Conservation (phyloP, 306 rosid species). For the Cucumis melo region DNA sequence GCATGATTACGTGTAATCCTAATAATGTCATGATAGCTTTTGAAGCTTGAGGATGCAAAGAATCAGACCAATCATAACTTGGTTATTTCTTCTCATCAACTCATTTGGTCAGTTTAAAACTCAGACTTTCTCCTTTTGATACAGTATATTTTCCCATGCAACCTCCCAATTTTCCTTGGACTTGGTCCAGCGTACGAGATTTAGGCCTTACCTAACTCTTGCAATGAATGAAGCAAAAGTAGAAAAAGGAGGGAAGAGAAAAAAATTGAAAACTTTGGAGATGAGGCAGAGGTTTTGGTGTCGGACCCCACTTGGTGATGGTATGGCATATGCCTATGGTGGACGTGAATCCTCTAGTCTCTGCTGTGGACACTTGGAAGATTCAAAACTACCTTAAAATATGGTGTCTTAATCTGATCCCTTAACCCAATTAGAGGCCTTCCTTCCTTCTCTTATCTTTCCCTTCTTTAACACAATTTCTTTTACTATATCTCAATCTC, state of each 20-base stretch:
- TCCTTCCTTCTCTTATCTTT: conserved; percentile 42
- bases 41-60: no score
- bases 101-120: no score
- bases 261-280: not conserved
- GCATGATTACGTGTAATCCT: no score
- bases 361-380: not conserved
- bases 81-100: no score
- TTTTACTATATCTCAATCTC: not conserved
- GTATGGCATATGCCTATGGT: not conserved
- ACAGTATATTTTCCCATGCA: no score
- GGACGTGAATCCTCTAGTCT: no score
- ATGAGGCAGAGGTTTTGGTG: not conserved
- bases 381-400: not conserved
- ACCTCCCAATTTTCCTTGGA: no score
- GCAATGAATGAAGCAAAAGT: not conserved
- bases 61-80: no score
- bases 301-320: conserved; percentile 2
- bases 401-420: conserved; percentile 48
- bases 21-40: no score
- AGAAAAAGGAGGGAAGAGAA: not conserved
- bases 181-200: no score
- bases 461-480: conserved; percentile 8
- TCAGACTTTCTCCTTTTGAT: no score
- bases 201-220: no score
- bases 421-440: conserved; percentile 74